phyloP scores from a whole-genome alignment of 441 rosid species.

The Gossypium laxum region DNA sequence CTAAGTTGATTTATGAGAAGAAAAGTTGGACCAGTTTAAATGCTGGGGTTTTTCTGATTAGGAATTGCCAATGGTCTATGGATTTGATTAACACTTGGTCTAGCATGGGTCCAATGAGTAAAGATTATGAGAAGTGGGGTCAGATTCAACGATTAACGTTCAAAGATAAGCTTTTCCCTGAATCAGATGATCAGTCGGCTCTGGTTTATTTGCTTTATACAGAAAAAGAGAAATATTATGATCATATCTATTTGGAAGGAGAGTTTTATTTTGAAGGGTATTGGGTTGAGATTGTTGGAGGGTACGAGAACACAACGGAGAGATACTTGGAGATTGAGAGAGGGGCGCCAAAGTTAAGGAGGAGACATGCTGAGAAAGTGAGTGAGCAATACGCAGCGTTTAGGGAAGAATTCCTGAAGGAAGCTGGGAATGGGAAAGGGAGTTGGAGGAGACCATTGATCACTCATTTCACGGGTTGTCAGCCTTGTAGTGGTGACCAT shows the following conservation, averaged over 20 bases:
- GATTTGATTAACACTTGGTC: slow-evolving; percentile 69
- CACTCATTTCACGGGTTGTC: slow-evolving; percentile 88
- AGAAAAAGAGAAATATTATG: slow-evolving; percentile 38
- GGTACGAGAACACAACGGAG: slow-evolving; percentile 43
- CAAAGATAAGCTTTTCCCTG: slow-evolving; percentile 64
- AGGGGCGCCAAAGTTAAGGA: slow-evolving; percentile 31
- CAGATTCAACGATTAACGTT: slow-evolving; percentile 44
- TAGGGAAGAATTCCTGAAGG: slow-evolving; percentile 46
- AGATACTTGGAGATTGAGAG: slow-evolving; percentile 49
- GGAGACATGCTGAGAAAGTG: slow-evolving; percentile 81
- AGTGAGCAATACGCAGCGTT: slow-evolving; percentile 52
- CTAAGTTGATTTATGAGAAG: slow-evolving; percentile 33
- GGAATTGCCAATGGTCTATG: slow-evolving; percentile 92
- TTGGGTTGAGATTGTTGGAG: slow-evolving; percentile 50
- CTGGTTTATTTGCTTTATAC: slow-evolving; percentile 48
- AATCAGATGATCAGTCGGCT: slow-evolving; percentile 75
- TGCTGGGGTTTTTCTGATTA: slow-evolving; percentile 59
- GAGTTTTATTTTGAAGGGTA: slow-evolving; percentile 68
- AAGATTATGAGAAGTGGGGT: slow-evolving; percentile 55
- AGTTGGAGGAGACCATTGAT: slow-evolving; percentile 65
- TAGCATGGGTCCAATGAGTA: slow-evolving; percentile 49
- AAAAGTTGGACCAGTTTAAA: slow-evolving; percentile 77
- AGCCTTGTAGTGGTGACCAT: slow-evolving; percentile 73
- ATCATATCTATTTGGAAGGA: slow-evolving; percentile 61
- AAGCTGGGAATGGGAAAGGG: slow-evolving; percentile 44